Base-by-base conservation (phyloP, 1,139 yeast species). In the Suhomyces kunorum region DNA sequence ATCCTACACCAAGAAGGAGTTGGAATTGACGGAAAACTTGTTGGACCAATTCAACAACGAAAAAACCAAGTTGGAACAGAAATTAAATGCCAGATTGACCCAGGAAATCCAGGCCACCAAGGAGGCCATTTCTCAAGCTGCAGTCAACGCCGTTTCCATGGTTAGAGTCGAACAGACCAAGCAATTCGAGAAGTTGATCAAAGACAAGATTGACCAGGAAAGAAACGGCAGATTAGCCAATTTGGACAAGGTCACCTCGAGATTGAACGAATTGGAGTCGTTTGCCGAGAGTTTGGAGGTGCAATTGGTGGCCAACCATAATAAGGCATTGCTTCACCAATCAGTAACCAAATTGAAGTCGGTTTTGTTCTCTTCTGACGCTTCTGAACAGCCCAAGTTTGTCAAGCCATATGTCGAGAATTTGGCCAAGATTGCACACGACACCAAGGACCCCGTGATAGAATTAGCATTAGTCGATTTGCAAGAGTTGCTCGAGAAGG, bases 211-310 rank as follows among this genome's bases (percentile, higher is more conserved):
- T 38, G 95, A 88, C 53, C 56, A 68, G 23, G 98, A 92, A 70
- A 83, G 98, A 63, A 72, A 81, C 43, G 89, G 90, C 25, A 83
- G 95, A 58, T 77, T 89, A 53, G 77, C 86, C 37, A 76, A 83
- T 55, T 74, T 92, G 54, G 74, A 76, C 23, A 77, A 78, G 45
- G 72, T 94, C 43, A 69, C 78, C 50, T 56, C 67, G 23, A 75
- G 84, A 51, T 71, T 90, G 40, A 70, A 65, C 25, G 75, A 76
- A 29, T 67, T 87, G 48, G 87, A 83, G 59, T 64, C 71, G 32
- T 69, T 85, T 43, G 81, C 86, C 36, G 59, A 71, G 23, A 69
- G 77, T 47, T 71, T 87, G 40, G 85, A 83, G 48, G 57, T 64
- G 34, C 80, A 81, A 50, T 71, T 86, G 39, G 68, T 64, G 25